Conservation (phyloP, 116 monocot species). For the Posidonia oceanica region DNA sequence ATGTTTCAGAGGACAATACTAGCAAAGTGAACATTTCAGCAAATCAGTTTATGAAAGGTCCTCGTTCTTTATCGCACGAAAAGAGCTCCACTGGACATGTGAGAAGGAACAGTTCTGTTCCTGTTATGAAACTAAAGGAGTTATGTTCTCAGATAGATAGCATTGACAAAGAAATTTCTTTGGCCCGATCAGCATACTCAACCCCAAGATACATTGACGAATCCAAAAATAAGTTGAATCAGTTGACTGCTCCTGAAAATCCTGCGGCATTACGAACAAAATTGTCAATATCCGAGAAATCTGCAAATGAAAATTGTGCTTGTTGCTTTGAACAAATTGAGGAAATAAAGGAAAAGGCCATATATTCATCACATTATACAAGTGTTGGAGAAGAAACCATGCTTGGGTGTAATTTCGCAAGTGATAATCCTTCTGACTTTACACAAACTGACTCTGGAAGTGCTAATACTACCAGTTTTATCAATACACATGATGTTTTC, state of each 20-base stretch:
- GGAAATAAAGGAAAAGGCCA: background rate
- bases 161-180: conserved; percentile 6
- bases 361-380: background rate
- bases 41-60: background rate
- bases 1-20: conserved; percentile 3
- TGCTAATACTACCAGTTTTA: background rate
- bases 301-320: background rate
- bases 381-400: background rate
- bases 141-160: conserved; percentile 24
- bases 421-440: background rate
- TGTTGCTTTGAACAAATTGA: background rate
- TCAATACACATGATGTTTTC: conserved; percentile 9
- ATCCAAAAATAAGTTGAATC: background rate
- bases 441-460: background rate
- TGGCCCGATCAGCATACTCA: conserved; percentile 5
- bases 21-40: conserved; percentile 4
- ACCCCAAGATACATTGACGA: background rate
- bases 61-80: background rate
- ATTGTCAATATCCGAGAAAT: conserved; percentile 5
- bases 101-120: conserved; percentile 49
- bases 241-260: background rate
- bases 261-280: background rate
- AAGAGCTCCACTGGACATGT: conserved; percentile 6
- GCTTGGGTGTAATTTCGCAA: background rate
- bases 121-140: conserved; percentile 18